phyloP scores from a whole-genome alignment of 2,329 filamentous ascomycete species.

The Penicillium sp. region DNA sequence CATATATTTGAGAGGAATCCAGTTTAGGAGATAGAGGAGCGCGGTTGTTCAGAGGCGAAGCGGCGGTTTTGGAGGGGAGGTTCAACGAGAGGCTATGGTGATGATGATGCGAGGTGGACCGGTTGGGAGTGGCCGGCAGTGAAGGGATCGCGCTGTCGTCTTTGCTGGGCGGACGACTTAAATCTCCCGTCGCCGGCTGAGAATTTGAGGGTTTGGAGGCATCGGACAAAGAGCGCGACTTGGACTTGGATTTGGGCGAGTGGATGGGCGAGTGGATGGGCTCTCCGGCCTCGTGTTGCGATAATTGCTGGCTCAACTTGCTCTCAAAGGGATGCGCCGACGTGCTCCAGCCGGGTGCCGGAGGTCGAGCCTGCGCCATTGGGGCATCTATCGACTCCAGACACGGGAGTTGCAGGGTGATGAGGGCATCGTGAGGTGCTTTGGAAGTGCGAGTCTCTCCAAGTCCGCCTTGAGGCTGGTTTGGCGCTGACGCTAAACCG shows the following conservation, averaged over 20 bases:
- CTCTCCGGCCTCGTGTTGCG: conserved; percentile 27
- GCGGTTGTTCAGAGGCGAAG: conserved; percentile 59
- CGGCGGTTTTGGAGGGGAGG: conserved; percentile 61
- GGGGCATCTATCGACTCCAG: conserved; percentile 10
- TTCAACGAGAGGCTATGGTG: conserved; percentile 71
- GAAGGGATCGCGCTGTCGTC: conserved; percentile 65
- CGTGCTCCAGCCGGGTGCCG: conserved; percentile 25
- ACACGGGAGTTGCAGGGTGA: background rate
- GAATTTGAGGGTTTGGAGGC: conserved; percentile 63
- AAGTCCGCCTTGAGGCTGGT: no score
- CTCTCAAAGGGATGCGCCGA: conserved; percentile 36
- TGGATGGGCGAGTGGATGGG: conserved; percentile 15
- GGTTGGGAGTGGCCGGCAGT: conserved; percentile 72
- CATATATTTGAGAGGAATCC: conserved; percentile 82
- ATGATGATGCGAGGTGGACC: conserved; percentile 60
- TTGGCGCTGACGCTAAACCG: conserved; percentile 17
- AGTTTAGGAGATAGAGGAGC: conserved; percentile 81
- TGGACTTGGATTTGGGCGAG: conserved; percentile 57
- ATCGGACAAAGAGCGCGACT: conserved; percentile 69
- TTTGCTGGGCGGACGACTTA: conserved; percentile 61
- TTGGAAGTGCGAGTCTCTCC: background rate
- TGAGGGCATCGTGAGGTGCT: no score
- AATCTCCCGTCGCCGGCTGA: conserved; percentile 62
- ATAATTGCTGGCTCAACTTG: conserved; percentile 43
- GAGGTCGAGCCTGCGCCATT: conserved; percentile 27